Percentiles rank a stretch among this genome's conserved stretches.
Evolutionary conservation across 495 filamentous ascomycete genomes (phyloP).

Genomic region (Apiosordaria backusii): DNA sequence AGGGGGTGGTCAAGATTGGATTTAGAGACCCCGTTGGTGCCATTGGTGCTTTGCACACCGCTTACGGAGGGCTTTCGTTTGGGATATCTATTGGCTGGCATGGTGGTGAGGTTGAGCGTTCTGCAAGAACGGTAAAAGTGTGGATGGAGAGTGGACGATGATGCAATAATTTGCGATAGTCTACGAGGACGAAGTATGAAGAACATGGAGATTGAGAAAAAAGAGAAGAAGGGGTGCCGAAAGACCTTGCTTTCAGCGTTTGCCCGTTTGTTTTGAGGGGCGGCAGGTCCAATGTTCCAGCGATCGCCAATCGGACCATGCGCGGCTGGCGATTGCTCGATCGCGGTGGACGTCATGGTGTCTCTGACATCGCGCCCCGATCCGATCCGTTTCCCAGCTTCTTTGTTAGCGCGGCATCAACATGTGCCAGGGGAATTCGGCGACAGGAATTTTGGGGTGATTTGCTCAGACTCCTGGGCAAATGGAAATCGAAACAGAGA

Average conservation of each 20-base stretch:
- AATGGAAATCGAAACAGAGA: not conserved
- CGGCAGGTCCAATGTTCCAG: not conserved
- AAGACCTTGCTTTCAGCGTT: not conserved
- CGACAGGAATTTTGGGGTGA: not conserved
- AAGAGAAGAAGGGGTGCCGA: not conserved
- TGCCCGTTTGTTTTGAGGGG: not conserved
- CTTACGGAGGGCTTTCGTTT: conserved; percentile 23
- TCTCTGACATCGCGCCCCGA: conserved; percentile 20
- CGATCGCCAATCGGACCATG: conserved; percentile 12
- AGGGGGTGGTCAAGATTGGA: not conserved
- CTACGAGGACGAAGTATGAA: not conserved
- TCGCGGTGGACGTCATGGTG: conserved; percentile 24
- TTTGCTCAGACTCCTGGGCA: not conserved
- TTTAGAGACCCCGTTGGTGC: not conserved
- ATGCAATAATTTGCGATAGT: not conserved
- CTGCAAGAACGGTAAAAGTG: not conserved
- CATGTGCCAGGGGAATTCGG: not conserved
- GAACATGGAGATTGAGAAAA: conserved; percentile 9
- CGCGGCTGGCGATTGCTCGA: conserved; percentile 21
- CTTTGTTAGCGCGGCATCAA: conserved; percentile 22
- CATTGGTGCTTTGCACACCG: not conserved
- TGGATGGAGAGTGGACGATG: not conserved
- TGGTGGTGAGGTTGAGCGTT: conserved; percentile 4
- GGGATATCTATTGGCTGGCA: conserved; percentile 21
- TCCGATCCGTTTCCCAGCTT: conserved; percentile 4